phyloP scores from a whole-genome alignment of 768 basidiomycete species.

The Leccinum fibrillosum region DNA sequence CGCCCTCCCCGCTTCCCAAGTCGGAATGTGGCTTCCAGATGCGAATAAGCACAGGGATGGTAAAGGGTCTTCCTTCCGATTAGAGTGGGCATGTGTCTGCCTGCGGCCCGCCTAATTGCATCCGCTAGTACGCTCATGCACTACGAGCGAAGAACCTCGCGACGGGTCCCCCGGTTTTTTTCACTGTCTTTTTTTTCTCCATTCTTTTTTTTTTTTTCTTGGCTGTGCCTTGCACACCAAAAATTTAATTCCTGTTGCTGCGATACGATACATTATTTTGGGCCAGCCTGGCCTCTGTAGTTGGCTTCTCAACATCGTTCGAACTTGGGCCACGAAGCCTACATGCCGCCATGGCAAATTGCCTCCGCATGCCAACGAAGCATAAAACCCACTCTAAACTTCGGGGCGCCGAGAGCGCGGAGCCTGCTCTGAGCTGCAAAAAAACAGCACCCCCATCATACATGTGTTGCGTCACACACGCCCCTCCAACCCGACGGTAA shows the following conservation, averaged over 20 bases:
- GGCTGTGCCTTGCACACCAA: slow-evolving; percentile 19
- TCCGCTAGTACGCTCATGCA: slow-evolving; percentile 18
- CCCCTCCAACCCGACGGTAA: not conserved
- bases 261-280: slow-evolving; percentile 1
- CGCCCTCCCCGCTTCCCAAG: slow-evolving; percentile 13
- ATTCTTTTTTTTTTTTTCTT: not conserved
- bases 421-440: slow-evolving; percentile 19
- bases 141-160: slow-evolving; percentile 20
- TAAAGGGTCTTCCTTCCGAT: slow-evolving; percentile 22
- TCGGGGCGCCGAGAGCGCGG: slow-evolving; percentile 17
- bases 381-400: not conserved
- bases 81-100: slow-evolving; percentile 25
- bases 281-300: slow-evolving; percentile 3
- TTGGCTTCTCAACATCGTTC: not conserved
- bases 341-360: slow-evolving; percentile 3
- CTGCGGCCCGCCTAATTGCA: slow-evolving; percentile 28
- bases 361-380: not conserved
- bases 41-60: slow-evolving; percentile 18
- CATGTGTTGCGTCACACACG: not conserved
- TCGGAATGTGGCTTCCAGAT: slow-evolving; percentile 16
- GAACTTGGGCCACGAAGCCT: slow-evolving; percentile 3
- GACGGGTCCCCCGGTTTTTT: slow-evolving; percentile 5
- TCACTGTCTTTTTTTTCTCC: not conserved
- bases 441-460: not conserved
- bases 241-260: slow-evolving; percentile 7